phyloP scores from a whole-genome alignment of 495 filamentous ascomycete genomes.

The Aspergillus ellipticus region DNA sequence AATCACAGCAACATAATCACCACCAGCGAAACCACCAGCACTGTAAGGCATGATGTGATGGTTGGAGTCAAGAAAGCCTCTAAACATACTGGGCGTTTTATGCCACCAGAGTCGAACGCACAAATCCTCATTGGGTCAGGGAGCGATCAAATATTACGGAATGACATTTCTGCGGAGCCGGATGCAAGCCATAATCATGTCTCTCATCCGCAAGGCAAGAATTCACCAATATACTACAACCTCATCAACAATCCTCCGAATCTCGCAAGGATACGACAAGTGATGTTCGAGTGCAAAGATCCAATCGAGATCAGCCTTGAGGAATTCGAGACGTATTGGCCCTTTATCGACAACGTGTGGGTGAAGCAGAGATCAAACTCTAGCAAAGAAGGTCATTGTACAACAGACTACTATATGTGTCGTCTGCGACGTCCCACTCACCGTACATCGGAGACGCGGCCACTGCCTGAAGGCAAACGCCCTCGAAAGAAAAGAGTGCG shows the following conservation, averaged over 20 bases:
- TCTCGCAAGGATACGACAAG: slow-evolving; percentile 41
- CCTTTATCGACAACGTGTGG: slow-evolving; percentile 54
- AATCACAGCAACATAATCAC: background rate
- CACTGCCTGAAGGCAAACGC: slow-evolving; percentile 49
- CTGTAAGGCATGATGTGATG: background rate
- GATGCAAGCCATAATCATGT: background rate
- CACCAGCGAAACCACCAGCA: background rate
- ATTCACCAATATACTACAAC: slow-evolving; percentile 11
- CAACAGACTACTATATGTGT: slow-evolving; percentile 52
- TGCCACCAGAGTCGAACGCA: background rate
- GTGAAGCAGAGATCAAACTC: slow-evolving; percentile 49
- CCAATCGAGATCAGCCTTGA: slow-evolving; percentile 49
- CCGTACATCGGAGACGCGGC: slow-evolving; percentile 39
- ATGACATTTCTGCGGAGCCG: background rate
- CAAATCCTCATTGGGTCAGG: background rate
- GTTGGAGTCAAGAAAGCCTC: background rate
- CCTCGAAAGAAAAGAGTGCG: slow-evolving; percentile 47
- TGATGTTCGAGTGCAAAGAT: slow-evolving; percentile 50
- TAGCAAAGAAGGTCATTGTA: slow-evolving; percentile 47
- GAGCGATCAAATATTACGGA: background rate
- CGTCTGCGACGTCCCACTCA: slow-evolving; percentile 44
- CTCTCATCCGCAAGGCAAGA: background rate
- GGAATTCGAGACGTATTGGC: slow-evolving; percentile 53
- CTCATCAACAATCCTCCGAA: slow-evolving; percentile 46
- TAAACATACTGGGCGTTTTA: background rate